Evolutionary conservation across 2,329 filamentous ascomycete species (phyloP).

Genomic region (Trichoderma asperellum): DNA sequence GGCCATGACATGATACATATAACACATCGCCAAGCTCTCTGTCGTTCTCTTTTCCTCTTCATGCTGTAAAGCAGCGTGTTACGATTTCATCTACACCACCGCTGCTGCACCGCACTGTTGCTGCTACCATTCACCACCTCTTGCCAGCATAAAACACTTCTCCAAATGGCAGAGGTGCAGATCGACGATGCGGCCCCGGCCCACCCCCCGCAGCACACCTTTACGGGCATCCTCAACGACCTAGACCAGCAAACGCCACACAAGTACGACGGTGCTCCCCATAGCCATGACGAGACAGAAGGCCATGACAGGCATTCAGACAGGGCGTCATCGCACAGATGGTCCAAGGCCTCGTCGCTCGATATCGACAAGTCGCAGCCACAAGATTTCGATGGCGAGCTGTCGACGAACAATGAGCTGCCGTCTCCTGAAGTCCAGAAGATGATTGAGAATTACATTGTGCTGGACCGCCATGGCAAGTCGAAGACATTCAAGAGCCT

Average conservation of each 20-base stretch:
- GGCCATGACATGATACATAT: conserved; percentile 3
- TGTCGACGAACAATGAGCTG: conserved; percentile 59
- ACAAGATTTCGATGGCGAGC: conserved; percentile 59
- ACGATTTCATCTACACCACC: not conserved
- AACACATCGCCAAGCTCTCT: not conserved
- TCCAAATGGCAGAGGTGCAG: conserved; percentile 14
- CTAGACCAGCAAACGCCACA: conserved; percentile 1
- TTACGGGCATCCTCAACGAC: conserved; percentile 23
- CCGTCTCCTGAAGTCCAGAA: conserved; percentile 54
- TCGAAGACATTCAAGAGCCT: conserved; percentile 65
- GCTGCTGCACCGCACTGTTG: not conserved
- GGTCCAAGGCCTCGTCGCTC: conserved; percentile 36
- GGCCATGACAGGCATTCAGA: not conserved
- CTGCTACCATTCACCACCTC: not conserved
- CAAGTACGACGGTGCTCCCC: not conserved
- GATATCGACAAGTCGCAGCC: conserved; percentile 48
- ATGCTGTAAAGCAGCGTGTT: not conserved
- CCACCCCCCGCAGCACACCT: conserved; percentile 13
- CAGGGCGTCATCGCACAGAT: not conserved
- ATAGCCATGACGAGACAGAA: not conserved
- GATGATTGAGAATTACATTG: conserved; percentile 57
- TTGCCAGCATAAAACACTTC: not conserved
- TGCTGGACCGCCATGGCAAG: conserved; percentile 66
- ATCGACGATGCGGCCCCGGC: not conserved
- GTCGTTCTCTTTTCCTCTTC: not conserved